Percentiles rank a stretch among this genome's conserved stretches.
phyloP scores from a whole-genome alignment of 192 early-diverging fungal species.

The Linnemannia hyalina region DNA sequence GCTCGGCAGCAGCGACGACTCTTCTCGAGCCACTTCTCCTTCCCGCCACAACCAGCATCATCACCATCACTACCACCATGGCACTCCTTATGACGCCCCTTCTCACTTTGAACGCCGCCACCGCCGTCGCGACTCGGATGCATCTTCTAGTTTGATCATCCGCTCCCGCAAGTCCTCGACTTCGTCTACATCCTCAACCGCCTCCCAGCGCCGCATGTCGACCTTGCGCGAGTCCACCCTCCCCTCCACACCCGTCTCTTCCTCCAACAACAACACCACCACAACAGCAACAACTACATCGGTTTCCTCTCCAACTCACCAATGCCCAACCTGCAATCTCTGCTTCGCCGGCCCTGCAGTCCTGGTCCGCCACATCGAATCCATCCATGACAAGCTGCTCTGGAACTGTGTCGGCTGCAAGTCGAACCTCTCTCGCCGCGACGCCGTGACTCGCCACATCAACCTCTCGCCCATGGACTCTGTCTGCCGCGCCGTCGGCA shows the following conservation, averaged over 20 bases:
- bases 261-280: background rate
- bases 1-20: constrained; percentile 14
- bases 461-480: constrained; percentile 55
- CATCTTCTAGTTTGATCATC: constrained; percentile 17
- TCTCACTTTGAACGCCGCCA: constrained; percentile 10
- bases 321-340: constrained; percentile 31
- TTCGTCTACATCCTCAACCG: constrained; percentile 32
- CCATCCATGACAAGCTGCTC: constrained; percentile 50
- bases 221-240: constrained; percentile 32
- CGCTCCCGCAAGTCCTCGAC: constrained; percentile 39
- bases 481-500: constrained; percentile 37
- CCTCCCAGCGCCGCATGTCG: constrained; percentile 41
- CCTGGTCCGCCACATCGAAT: constrained; percentile 43
- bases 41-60: constrained; percentile 6
- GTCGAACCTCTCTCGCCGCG: constrained; percentile 43
- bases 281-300: constrained; percentile 9
- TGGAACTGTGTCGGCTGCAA: constrained; percentile 56
- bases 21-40: constrained; percentile 43
- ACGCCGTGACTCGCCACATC: constrained; percentile 52
- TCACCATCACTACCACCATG: constrained; percentile 3
- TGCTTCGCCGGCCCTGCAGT: constrained; percentile 51
- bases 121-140: constrained; percentile 2
- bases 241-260: background rate
- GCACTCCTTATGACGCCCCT: background rate
- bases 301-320: constrained; percentile 18